Evolutionary conservation across 768 basidiomycete genomes (phyloP), one percentile per base, ranked within the genome.

Genomic region (Amanita rubescens): DNA sequence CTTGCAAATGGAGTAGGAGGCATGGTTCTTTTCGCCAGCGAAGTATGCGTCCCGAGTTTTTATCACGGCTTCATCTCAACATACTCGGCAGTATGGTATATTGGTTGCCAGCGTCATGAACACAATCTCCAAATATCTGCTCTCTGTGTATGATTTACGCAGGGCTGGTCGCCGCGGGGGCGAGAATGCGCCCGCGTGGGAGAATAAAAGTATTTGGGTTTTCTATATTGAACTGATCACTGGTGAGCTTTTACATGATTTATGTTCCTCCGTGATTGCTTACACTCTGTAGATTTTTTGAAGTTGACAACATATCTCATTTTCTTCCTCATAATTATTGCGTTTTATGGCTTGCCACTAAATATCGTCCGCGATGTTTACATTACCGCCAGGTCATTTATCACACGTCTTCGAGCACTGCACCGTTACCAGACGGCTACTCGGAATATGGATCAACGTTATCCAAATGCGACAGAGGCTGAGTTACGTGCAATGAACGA

Each of bases 351-450:
- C 17, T 76, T 99, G 34, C 96, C 96, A 1, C 75, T 99, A 53
- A 97, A 99, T 72, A 94, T 98, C 58, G 80, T 98, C 57, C 87
- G 96, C 47, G 95, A 98, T 71, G 92, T 99, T 43, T 98, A 95
- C 71, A 81, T 96, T 62, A 96, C 96, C 1, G 85, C 91, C 5
- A 82, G 93, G 17, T 95, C 95, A 2, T 97, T 99, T 74, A 73
- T 94, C 60, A 81, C 85, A 2, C 83, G 94, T 38, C 78, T 92
- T 43, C 83, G 89, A 30, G 94, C 94, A 32, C 81, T 98, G 54
- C 79, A 91, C 51, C 86, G 93, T 41, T 99, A 97, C 69, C 88
- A 91, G 59, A 85, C 87, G 12, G 95, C 96, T 2, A 99, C 95
- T 5, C 76, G 87, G 49, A 93, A 98, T 65, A 97, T 98, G 95